phyloP scores from a whole-genome alignment of 306 rosid species.

The apple (Malus domestica) region DNA sequence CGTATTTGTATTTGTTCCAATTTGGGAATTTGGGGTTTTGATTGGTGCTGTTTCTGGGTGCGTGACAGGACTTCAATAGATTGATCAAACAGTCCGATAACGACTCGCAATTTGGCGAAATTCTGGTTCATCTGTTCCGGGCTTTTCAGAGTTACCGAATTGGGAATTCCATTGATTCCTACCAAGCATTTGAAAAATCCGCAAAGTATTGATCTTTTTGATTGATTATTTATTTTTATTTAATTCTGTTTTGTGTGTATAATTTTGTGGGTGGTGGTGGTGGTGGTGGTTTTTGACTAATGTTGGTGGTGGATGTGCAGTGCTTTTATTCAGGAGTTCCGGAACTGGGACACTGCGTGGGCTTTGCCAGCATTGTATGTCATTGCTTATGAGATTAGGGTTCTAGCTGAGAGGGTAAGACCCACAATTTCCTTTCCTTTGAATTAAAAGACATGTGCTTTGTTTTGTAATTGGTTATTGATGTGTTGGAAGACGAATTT shows the following conservation, averaged over 20 bases:
- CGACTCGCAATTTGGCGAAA: slow-evolving; percentile 54
- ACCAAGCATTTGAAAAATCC: slow-evolving; percentile 72
- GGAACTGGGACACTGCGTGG: slow-evolving; percentile 97
- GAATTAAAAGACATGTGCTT: background rate
- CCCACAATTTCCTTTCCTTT: background rate
- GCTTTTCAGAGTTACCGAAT: slow-evolving; percentile 54
- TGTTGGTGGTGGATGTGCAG: slow-evolving; percentile 34
- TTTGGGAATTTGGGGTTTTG: background rate
- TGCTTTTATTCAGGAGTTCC: slow-evolving; percentile 89
- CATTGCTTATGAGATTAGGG: slow-evolving; percentile 77
- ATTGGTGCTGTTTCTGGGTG: background rate
- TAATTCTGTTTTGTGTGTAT: background rate
- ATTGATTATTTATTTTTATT: background rate
- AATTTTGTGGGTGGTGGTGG: background rate
- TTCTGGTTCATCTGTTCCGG: slow-evolving; percentile 63
- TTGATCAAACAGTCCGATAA: slow-evolving; percentile 68
- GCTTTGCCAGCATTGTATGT: slow-evolving; percentile 76
- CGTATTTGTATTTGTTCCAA: background rate
- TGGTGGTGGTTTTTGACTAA: background rate
- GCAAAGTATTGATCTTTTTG: slow-evolving; percentile 40
- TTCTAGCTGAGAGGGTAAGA: slow-evolving; percentile 83
- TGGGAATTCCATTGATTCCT: slow-evolving; percentile 54
- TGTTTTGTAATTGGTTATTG: background rate
- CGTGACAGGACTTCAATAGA: slow-evolving; percentile 45
- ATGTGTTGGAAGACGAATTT: background rate